Evolutionary conservation across 2,329 filamentous ascomycete genomes (phyloP).

Genomic region (Apiospora aurea): DNA sequence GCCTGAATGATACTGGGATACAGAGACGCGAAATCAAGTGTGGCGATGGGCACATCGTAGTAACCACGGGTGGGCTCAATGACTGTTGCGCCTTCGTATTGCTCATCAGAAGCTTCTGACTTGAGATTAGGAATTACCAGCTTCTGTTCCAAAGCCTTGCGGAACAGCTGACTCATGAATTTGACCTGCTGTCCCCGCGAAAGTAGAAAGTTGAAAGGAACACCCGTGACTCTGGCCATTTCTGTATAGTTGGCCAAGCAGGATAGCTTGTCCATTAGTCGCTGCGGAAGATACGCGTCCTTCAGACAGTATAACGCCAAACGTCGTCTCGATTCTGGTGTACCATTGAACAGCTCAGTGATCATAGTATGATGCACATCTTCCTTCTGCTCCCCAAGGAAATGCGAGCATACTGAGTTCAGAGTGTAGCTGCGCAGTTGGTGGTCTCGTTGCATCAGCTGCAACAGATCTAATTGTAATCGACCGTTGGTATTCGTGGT

Average conservation of each 20-base stretch:
- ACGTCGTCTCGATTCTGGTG: slow-evolving; percentile 87
- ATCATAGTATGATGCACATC: slow-evolving; percentile 99
- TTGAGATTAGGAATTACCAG: slow-evolving; percentile 90
- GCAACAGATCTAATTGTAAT: slow-evolving; percentile 91
- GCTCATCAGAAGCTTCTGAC: slow-evolving; percentile 76
- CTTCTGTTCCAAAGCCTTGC: slow-evolving; percentile 91
- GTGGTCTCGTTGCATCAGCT: slow-evolving; percentile 92
- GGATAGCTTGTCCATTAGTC: slow-evolving; percentile 96
- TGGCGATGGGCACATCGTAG: slow-evolving; percentile 94
- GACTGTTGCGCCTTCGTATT: slow-evolving; percentile 97
- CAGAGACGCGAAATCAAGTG: slow-evolving; percentile 96
- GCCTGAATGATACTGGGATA: slow-evolving; percentile 99
- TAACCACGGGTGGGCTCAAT: slow-evolving; percentile 95
- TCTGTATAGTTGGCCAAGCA: slow-evolving; percentile 99
- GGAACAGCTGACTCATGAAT: slow-evolving; percentile 96
- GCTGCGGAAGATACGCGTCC: slow-evolving; percentile 93
- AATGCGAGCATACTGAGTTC: slow-evolving; percentile 95
- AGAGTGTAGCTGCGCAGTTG: slow-evolving; percentile 96
- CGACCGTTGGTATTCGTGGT: slow-evolving; percentile 93
- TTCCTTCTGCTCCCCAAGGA: slow-evolving; percentile 96
- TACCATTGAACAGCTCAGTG: slow-evolving; percentile 96
- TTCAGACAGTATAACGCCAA: slow-evolving; percentile 96
- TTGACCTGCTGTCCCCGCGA: slow-evolving; percentile 95
- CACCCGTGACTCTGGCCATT: slow-evolving; percentile 98
- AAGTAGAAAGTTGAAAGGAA: slow-evolving; percentile 94